These are phyloP conservation scores for Ulmus americana DNA, from an alignment of 331 rosid genomes.

Conservation along the genomic window DNA sequence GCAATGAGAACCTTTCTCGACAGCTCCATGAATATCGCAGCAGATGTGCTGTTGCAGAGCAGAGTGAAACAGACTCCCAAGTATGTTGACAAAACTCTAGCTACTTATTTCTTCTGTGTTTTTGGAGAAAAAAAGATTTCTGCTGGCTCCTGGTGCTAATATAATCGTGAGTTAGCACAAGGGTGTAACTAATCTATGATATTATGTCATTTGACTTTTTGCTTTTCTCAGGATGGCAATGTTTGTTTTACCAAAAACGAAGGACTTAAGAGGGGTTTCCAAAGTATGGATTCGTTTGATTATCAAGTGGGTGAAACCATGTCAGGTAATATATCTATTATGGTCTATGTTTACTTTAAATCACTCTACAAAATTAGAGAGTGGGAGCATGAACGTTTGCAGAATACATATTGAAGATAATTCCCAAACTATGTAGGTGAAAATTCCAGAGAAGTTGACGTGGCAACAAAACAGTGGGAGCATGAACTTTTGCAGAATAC, in stretches of 20 bases:
- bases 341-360: constrained; percentile 7
- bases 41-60: constrained; percentile 41
- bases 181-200: background rate
- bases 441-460: constrained; percentile 47
- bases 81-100: constrained; percentile 33
- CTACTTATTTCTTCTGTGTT: no score
- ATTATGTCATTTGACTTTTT: constrained; percentile 6
- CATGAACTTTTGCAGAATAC: constrained; percentile 57
- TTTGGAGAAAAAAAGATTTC: background rate
- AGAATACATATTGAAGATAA: constrained; percentile 13
- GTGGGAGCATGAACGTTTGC: background rate
- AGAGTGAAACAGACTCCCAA: constrained; percentile 43
- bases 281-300: constrained; percentile 44
- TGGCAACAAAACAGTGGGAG: constrained; percentile 57
- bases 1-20: constrained; percentile 51
- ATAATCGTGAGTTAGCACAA: background rate
- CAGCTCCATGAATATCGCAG: constrained; percentile 69
- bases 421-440: constrained; percentile 39
- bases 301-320: constrained; percentile 41
- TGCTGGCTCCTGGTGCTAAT: background rate
- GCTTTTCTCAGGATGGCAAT: constrained; percentile 38
- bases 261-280: constrained; percentile 50
- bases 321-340: constrained; percentile 40
- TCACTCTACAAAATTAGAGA: background rate
- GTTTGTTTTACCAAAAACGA: constrained; percentile 34